Conservation (phyloP, 495 filamentous ascomycete species). For the Neurospora sp. region DNA sequence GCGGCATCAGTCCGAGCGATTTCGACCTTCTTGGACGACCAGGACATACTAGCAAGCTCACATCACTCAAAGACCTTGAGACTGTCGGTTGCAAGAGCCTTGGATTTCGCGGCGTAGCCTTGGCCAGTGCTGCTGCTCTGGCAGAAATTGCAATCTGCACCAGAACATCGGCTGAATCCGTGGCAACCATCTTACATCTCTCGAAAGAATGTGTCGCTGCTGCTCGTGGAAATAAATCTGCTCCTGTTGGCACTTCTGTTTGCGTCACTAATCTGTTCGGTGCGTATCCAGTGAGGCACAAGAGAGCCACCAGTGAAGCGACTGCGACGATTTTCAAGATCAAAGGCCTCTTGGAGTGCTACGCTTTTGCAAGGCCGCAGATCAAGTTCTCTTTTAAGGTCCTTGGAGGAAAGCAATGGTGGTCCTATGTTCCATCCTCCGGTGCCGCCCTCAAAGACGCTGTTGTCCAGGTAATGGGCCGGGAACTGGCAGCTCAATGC, state of each 20-base stretch:
- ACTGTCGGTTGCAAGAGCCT: slow-evolving; percentile 54
- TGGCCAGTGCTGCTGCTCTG: slow-evolving; percentile 68
- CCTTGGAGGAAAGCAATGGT: slow-evolving; percentile 54
- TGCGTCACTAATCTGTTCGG: slow-evolving; percentile 58
- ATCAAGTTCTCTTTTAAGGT: slow-evolving; percentile 60
- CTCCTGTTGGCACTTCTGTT: slow-evolving; percentile 74
- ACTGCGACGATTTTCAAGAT: slow-evolving; percentile 53
- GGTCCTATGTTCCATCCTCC: slow-evolving; percentile 57
- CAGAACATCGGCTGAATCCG: slow-evolving; percentile 56
- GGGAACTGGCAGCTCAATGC: slow-evolving; percentile 46
- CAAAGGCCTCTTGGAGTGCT: slow-evolving; percentile 60
- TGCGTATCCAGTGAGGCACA: slow-evolving; percentile 62
- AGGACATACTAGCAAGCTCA: slow-evolving; percentile 81
- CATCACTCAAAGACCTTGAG: slow-evolving; percentile 58
- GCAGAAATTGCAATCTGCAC: slow-evolving; percentile 60
- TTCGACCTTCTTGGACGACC: slow-evolving; percentile 56
- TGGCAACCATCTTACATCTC: slow-evolving; percentile 39
- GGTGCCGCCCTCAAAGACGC: slow-evolving; percentile 51
- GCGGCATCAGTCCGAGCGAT: slow-evolving; percentile 66
- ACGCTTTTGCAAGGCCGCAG: slow-evolving; percentile 60
- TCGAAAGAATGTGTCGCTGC: slow-evolving; percentile 27
- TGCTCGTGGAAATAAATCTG: slow-evolving; percentile 39
- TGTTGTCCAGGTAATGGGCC: slow-evolving; percentile 59
- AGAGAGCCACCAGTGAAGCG: slow-evolving; percentile 51
- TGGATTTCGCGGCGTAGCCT: slow-evolving; percentile 81